phyloP scores from a whole-genome alignment of 192 early-diverging fungal genomes.

The Coemansia sp. region DNA sequence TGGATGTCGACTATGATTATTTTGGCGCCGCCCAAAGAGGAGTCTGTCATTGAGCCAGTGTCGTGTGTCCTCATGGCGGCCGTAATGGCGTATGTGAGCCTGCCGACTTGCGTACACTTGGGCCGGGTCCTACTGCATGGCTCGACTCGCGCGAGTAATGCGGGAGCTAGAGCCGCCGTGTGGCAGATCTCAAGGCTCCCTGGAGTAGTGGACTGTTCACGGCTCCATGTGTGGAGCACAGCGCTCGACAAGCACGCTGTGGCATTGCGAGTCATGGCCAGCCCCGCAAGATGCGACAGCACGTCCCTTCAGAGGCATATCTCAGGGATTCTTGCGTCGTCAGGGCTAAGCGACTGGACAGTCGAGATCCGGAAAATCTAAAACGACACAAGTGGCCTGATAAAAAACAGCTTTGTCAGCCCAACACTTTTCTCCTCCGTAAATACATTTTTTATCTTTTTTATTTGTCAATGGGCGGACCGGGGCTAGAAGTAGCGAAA shows the following conservation, averaged over 20 bases:
- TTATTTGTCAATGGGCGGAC: conserved; percentile 29
- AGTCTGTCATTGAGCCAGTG: conserved; percentile 29
- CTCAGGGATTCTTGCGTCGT: conserved; percentile 7
- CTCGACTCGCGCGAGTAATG: background rate
- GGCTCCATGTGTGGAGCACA: conserved; percentile 25
- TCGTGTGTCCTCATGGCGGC: conserved; percentile 28
- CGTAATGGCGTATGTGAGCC: conserved; percentile 23
- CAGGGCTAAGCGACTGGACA: conserved; percentile 11
- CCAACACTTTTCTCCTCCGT: background rate
- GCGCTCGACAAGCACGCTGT: conserved; percentile 7
- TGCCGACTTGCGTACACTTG: conserved; percentile 28
- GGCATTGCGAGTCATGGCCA: conserved; percentile 21
- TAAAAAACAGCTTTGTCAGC: background rate
- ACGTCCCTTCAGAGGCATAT: conserved; percentile 12
- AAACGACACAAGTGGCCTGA: background rate
- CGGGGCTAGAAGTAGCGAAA: conserved; percentile 47
- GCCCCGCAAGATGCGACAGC: background rate
- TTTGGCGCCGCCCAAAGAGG: conserved; percentile 22
- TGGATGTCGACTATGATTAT: conserved; percentile 22
- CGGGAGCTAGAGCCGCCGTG: background rate
- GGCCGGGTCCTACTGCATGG: conserved; percentile 27
- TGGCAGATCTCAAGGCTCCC: conserved; percentile 20
- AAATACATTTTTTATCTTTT: conserved; percentile 3
- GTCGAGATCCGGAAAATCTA: conserved; percentile 14
- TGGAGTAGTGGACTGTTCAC: conserved; percentile 22